Conservation (phyloP, 768 basidiomycete genomes). For the Rhodotorula taiwanensis region DNA sequence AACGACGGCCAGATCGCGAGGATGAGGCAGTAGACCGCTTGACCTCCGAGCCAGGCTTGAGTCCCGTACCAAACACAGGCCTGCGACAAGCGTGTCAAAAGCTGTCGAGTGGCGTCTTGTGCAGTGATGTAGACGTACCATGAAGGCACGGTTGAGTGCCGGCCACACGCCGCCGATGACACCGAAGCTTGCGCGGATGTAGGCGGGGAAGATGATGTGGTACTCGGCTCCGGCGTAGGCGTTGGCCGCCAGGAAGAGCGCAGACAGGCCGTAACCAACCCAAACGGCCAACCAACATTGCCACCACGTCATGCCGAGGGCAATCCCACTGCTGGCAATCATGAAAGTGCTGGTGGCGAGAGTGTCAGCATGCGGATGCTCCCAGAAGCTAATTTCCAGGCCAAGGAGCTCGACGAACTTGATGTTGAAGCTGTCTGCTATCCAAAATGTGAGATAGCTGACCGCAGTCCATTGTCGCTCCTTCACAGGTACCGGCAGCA, state of each 20-base stretch:
- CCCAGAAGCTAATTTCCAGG: neutral
- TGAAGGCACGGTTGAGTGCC: constrained; percentile 33
- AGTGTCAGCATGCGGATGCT: neutral
- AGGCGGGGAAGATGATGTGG: constrained; percentile 51
- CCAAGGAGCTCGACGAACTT: neutral
- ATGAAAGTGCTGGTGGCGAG: constrained; percentile 41
- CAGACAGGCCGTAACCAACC: constrained; percentile 54
- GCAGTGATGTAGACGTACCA: constrained; percentile 15
- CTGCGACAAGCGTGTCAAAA: neutral
- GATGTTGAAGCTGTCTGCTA: constrained; percentile 59
- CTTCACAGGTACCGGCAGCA: constrained; percentile 15
- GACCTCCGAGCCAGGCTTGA: constrained; percentile 67
- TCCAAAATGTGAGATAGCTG: constrained; percentile 16
- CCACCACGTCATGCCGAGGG: constrained; percentile 71
- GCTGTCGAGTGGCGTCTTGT: constrained; percentile 15
- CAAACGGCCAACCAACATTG: constrained; percentile 76
- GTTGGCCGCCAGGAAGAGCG: constrained; percentile 68
- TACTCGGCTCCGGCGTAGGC: constrained; percentile 61
- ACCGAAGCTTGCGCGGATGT: constrained; percentile 62
- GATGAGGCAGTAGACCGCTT: constrained; percentile 67
- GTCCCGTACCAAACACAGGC: constrained; percentile 43
- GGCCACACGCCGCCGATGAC: constrained; percentile 55
- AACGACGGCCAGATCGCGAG: constrained; percentile 66
- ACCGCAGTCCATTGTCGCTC: constrained; percentile 11
- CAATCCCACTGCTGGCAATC: constrained; percentile 44